Percentiles rank a stretch among this genome's conserved stretches.
Conservation (phyloP, 208 protist species). For the Trypanosoma boissoni region DNA sequence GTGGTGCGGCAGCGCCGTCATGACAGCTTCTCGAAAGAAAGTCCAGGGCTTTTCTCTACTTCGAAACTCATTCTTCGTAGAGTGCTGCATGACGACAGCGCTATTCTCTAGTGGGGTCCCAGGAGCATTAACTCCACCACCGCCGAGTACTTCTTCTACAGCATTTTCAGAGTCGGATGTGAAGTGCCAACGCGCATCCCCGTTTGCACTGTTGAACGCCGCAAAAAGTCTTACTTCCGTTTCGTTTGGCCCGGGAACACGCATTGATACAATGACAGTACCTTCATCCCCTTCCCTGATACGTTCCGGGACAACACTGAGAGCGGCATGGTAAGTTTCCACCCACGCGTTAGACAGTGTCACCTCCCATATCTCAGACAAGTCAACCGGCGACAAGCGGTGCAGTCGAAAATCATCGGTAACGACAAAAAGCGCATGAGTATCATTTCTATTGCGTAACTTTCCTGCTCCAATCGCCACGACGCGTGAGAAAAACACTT, state of each 20-base stretch:
- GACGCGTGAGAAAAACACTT: conserved; percentile 36
- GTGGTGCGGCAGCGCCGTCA: conserved; percentile 76
- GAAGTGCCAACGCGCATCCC: conserved; percentile 69
- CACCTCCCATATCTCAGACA: conserved; percentile 46
- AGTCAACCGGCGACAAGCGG: conserved; percentile 20
- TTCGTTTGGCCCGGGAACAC: conserved; percentile 26
- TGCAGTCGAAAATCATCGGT: conserved; percentile 43
- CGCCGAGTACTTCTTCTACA: conserved; percentile 57
- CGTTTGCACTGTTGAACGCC: conserved; percentile 67
- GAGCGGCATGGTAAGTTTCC: conserved; percentile 41
- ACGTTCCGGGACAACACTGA: conserved; percentile 76
- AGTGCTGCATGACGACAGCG: background rate
- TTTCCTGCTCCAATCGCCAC: conserved; percentile 60
- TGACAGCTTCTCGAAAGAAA: conserved; percentile 68
- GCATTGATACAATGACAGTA: conserved; percentile 57
- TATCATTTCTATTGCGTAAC: conserved; percentile 22
- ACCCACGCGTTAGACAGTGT: conserved; percentile 19
- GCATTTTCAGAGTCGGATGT: conserved; percentile 66
- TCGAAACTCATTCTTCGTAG: conserved; percentile 12
- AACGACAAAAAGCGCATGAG: conserved; percentile 51
- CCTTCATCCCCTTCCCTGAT: conserved; percentile 72
- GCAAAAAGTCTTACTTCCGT: conserved; percentile 56
- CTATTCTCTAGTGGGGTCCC: background rate
- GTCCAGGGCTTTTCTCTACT: conserved; percentile 72
- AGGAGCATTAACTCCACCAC: conserved; percentile 19